These are phyloP conservation scores for Thraustochytrium sp. DNA, from an alignment of 352 stramenopile genomes.

Conservation along the genomic window DNA sequence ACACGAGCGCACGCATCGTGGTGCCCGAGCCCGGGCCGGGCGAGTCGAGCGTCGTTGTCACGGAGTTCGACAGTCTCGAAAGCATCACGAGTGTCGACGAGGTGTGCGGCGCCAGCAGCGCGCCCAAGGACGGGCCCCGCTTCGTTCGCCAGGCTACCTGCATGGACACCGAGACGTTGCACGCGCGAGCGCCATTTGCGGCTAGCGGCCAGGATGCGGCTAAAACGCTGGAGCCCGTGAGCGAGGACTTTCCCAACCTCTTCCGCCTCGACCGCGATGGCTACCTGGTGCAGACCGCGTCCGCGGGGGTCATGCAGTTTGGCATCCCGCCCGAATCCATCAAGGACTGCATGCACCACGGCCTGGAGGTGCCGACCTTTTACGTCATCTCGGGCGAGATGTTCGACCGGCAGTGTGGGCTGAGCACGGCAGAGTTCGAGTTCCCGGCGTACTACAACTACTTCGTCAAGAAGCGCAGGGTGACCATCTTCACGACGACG, in stretches of 20 bases:
- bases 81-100: too few relatives aligned
- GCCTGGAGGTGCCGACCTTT: conserved; percentile 78
- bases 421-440: conserved; percentile 96
- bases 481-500: conserved; percentile 71
- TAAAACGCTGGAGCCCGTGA: too few relatives aligned
- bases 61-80: too few relatives aligned
- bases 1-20: too few relatives aligned
- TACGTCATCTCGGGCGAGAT: conserved; percentile 89
- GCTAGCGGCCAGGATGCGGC: too few relatives aligned
- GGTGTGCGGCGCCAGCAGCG: too few relatives aligned
- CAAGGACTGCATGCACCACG: conserved; percentile 91
- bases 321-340: conserved; percentile 95
- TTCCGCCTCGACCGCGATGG: conserved; percentile 1
- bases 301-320: conserved; percentile 65
- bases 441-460: conserved; percentile 96
- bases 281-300: conserved; percentile 3
- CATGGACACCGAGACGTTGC: too few relatives aligned
- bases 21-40: too few relatives aligned
- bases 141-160: too few relatives aligned
- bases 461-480: conserved; percentile 78
- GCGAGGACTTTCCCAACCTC: conserved; percentile 4
- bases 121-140: too few relatives aligned
- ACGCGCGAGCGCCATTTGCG: too few relatives aligned
- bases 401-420: conserved; percentile 85
- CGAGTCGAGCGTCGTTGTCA: too few relatives aligned